Conservation (phyloP, 345 rosid species). For the Heritiera littoralis region DNA sequence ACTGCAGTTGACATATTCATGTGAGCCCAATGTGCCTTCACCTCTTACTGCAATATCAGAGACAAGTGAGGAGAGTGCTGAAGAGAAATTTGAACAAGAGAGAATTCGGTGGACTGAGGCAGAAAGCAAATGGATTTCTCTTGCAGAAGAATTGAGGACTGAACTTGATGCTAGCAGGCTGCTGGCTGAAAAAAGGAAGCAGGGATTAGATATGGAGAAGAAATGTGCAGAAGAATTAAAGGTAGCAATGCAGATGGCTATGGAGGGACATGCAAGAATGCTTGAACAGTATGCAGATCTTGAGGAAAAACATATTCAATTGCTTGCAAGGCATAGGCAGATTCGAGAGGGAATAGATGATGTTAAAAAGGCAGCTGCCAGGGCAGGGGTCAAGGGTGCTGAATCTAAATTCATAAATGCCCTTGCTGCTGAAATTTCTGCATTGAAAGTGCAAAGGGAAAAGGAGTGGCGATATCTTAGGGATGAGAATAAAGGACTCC, state of each 20-base stretch:
- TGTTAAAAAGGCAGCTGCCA: conserved; percentile 87
- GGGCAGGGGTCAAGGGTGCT: conserved; percentile 86
- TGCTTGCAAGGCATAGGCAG: conserved; percentile 89
- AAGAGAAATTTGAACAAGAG: conserved; percentile 63
- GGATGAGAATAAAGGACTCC: conserved; percentile 87
- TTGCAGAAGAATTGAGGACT: conserved; percentile 75
- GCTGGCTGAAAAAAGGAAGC: conserved; percentile 61
- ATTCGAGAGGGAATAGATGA: conserved; percentile 93
- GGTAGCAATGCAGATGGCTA: conserved; percentile 95
- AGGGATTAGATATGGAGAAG: conserved; percentile 77
- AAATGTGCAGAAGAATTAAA: conserved; percentile 79
- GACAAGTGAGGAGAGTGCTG: conserved; percentile 54
- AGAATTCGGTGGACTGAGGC: conserved; percentile 68
- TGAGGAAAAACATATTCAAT: conserved; percentile 85
- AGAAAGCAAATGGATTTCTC: conserved; percentile 94
- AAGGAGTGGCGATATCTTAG: conserved; percentile 80
- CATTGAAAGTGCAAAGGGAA: conserved; percentile 78
- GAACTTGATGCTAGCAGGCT: conserved; percentile 71
- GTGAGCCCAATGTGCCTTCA: conserved; percentile 48
- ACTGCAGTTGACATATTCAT: conserved; percentile 54
- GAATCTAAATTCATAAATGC: conserved; percentile 97
- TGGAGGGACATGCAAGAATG: conserved; percentile 95
- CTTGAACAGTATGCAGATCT: conserved; percentile 97
- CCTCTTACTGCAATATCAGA: conserved; percentile 58
- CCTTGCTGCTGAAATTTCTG: conserved; percentile 91